Evolutionary conservation across 768 basidiomycete genomes (phyloP).

Genomic region (Auricularia cornea): DNA sequence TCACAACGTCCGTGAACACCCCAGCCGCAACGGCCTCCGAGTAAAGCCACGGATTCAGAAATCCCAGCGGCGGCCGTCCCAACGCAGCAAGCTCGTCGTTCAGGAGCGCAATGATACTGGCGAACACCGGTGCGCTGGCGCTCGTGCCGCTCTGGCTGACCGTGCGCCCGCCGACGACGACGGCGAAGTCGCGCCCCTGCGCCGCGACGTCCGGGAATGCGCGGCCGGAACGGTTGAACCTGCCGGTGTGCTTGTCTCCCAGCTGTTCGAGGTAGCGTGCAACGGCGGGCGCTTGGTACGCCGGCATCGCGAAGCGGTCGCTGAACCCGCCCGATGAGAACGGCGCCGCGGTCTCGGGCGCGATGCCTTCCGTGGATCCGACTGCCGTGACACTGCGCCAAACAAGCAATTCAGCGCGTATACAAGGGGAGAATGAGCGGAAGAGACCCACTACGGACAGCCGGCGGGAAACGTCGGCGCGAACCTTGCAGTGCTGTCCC

Average conservation of each 20-base stretch:
- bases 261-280: slow-evolving; percentile 18
- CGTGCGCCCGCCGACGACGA: background rate
- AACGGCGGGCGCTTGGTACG: slow-evolving; percentile 4
- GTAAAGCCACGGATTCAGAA: slow-evolving; percentile 31
- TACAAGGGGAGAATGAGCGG: no score
- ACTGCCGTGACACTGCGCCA: slow-evolving; percentile 9
- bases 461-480: slow-evolving; percentile 14
- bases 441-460: slow-evolving; percentile 13
- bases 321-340: slow-evolving; percentile 14
- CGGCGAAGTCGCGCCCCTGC: background rate
- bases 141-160: slow-evolving; percentile 5
- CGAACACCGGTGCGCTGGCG: slow-evolving; percentile 20
- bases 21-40: slow-evolving; percentile 3
- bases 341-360: slow-evolving; percentile 9
- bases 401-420: no score
- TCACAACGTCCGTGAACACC: slow-evolving; percentile 11
- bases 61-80: slow-evolving; percentile 24
- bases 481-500: slow-evolving; percentile 5
- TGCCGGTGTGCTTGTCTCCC: no score
- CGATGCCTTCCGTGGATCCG: slow-evolving; percentile 10
- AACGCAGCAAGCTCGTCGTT: slow-evolving; percentile 24
- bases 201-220: slow-evolving; percentile 4
- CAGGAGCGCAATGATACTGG: slow-evolving; percentile 25
- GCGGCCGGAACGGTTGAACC: slow-evolving; percentile 13
- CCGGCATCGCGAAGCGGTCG: slow-evolving; percentile 6